Base-by-base conservation (phyloP, 805 yeast genomes). In the Ogataea paraovalis region DNA sequence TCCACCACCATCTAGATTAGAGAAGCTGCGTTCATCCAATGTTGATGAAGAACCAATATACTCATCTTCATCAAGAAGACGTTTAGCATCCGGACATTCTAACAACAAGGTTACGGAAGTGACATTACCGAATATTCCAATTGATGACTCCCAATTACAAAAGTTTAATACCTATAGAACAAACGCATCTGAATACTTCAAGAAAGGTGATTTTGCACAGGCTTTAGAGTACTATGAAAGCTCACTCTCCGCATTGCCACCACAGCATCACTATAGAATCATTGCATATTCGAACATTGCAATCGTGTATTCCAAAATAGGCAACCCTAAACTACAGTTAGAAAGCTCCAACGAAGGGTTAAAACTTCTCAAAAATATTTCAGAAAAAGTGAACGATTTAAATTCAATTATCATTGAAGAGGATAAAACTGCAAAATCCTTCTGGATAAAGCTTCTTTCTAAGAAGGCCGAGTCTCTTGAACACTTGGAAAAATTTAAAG, bases 381-480 rank as follows among this genome's bases (percentile, higher is more conserved):
- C 68, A 1, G 45, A 50, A 2, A 67, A 63, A 19, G 28, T 53
- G 3, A 22, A 47, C 13, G 47, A 51, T 8, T 44, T 53, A 36
- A 16, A 55, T 2, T 48, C 28, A 1, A 66, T 71, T 3, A 69
- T 63, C 32, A 64, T 66, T 3, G 83, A 78, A 48, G 62, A 62
- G 7, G 82, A 76, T 5, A 82, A 83, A 57, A 58, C 73, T 1
- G 73, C 85, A 50, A 80, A 78, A 59, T 82, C 80, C 16, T 81
- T 94, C 65, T 88, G 90, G 85, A 65, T 77, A 21, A 91, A 89
- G 64, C 71, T 92, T 16, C 64, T 80, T 42, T 67, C 78, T 2
- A 80, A 85, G 50, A 79, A 80, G 52, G 97, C 97, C 0, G 97
- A 94, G 60, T 83, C 92, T 2, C 72, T 82, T 37, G 99, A 94